Percentiles rank a stretch among this genome's conserved stretches.
Conservation (phyloP, 2,329 filamentous ascomycete species). For the Colletotrichum sp. region DNA sequence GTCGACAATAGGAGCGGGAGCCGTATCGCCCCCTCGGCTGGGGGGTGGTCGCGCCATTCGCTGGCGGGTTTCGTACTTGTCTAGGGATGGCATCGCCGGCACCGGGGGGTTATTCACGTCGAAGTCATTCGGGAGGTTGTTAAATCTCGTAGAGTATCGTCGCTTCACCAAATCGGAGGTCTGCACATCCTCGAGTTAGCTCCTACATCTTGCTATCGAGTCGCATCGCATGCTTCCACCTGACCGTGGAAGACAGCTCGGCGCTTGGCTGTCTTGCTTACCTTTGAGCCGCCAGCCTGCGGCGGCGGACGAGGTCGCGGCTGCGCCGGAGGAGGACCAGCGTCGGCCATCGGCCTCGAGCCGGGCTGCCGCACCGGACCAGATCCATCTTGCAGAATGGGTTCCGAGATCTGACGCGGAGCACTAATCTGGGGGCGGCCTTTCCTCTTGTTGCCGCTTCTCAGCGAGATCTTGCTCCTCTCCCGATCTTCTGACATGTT, state of each 20-base stretch:
- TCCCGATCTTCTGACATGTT: slow-evolving; percentile 62
- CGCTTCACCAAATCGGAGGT: slow-evolving; percentile 89
- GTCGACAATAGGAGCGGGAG: slow-evolving; percentile 72
- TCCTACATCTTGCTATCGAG: background rate
- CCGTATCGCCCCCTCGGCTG: slow-evolving; percentile 50
- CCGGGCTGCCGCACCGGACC: slow-evolving; percentile 26
- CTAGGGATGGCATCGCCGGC: slow-evolving; percentile 67
- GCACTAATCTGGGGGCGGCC: slow-evolving; percentile 66
- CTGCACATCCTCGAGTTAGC: slow-evolving; percentile 36
- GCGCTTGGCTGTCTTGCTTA: slow-evolving; percentile 30
- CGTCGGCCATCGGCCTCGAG: slow-evolving; percentile 20
- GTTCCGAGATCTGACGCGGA: slow-evolving; percentile 66
- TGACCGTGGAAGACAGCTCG: background rate
- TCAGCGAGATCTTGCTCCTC: slow-evolving; percentile 65
- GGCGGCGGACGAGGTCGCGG: slow-evolving; percentile 43
- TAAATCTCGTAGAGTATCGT: slow-evolving; percentile 92
- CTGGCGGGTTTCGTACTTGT: slow-evolving; percentile 61
- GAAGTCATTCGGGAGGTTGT: slow-evolving; percentile 74
- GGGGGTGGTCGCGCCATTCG: slow-evolving; percentile 58
- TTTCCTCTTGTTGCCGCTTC: slow-evolving; percentile 65
- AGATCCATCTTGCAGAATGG: slow-evolving; percentile 55
- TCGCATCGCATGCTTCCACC: background rate
- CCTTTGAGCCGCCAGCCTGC: slow-evolving; percentile 59
- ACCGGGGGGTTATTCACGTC: slow-evolving; percentile 74
- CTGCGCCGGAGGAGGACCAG: slow-evolving; percentile 8